Percentiles rank a stretch among this genome's conserved stretches.
phyloP scores from a whole-genome alignment of 768 basidiomycete species.

The Podaxis mareebaensis region DNA sequence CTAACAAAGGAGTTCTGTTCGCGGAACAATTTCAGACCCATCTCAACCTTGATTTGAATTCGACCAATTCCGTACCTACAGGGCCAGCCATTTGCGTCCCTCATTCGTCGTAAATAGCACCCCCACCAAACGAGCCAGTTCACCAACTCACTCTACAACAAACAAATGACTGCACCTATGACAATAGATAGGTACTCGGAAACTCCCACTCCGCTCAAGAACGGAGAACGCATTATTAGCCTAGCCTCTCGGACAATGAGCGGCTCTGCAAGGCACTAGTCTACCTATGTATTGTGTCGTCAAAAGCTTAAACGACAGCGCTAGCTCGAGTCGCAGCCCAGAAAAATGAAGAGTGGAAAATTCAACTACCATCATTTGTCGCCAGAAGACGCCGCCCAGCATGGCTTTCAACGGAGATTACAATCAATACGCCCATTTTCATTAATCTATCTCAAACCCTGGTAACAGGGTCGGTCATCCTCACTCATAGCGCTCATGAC shows the following conservation, averaged over 20 bases:
- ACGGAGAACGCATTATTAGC: background rate
- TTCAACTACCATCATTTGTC: background rate
- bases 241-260: constrained; percentile 2
- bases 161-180: too few species aligned
- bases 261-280: constrained; percentile 4
- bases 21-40: background rate
- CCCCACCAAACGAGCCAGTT: background rate
- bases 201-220: background rate
- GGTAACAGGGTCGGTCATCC: background rate
- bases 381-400: background rate
- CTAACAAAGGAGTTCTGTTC: background rate
- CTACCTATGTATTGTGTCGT: background rate
- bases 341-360: background rate
- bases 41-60: background rate
- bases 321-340: background rate
- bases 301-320: background rate
- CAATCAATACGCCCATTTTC: background rate
- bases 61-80: background rate
- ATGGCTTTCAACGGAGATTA: background rate
- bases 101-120: background rate
- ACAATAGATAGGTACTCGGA: background rate
- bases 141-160: background rate
- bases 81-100: background rate
- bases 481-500: background rate
- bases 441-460: constrained; percentile 4